Conservation (phyloP, 352 stramenopile species). For the Pythium utonaiense region DNA sequence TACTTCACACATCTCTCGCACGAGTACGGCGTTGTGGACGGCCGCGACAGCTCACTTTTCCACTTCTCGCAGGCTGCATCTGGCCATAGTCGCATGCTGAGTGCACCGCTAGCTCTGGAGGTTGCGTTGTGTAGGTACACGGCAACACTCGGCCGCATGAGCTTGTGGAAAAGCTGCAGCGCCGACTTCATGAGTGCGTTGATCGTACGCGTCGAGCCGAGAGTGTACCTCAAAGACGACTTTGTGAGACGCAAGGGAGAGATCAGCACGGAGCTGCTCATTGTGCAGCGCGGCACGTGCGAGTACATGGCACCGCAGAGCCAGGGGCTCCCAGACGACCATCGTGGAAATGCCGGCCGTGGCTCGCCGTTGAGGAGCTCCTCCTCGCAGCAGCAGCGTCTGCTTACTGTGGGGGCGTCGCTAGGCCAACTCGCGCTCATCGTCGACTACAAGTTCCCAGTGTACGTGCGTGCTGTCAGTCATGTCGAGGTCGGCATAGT, state of each 20-base stretch:
- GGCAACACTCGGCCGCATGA: conserved; percentile 21
- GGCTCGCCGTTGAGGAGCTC: not conserved
- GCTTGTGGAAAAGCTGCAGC: conserved; percentile 23
- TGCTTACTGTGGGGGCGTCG: conserved; percentile 13
- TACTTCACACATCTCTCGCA: conserved; percentile 35
- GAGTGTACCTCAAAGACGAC: conserved; percentile 34
- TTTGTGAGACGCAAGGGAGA: conserved; percentile 30
- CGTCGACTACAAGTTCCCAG: conserved; percentile 22
- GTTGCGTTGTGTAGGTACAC: conserved; percentile 28
- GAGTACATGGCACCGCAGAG: conserved; percentile 19
- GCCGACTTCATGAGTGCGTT: conserved; percentile 30
- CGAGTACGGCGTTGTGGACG: conserved; percentile 26
- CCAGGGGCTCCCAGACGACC: not conserved
- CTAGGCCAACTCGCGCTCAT: conserved; percentile 25
- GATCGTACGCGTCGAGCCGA: conserved; percentile 16
- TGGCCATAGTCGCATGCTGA: not conserved
- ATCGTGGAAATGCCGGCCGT: not conserved
- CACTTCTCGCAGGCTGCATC: not conserved
- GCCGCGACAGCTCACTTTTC: not conserved
- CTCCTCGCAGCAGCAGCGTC: not conserved
- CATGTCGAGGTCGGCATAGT: conserved; percentile 28
- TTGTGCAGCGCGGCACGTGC: conserved; percentile 29
- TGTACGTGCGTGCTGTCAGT: conserved; percentile 22
- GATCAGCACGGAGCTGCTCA: conserved; percentile 26
- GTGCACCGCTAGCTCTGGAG: conserved; percentile 28